These are phyloP conservation scores for Cercophora scortea DNA, from an alignment of 495 filamentous ascomycete species.

Conservation along the genomic window DNA sequence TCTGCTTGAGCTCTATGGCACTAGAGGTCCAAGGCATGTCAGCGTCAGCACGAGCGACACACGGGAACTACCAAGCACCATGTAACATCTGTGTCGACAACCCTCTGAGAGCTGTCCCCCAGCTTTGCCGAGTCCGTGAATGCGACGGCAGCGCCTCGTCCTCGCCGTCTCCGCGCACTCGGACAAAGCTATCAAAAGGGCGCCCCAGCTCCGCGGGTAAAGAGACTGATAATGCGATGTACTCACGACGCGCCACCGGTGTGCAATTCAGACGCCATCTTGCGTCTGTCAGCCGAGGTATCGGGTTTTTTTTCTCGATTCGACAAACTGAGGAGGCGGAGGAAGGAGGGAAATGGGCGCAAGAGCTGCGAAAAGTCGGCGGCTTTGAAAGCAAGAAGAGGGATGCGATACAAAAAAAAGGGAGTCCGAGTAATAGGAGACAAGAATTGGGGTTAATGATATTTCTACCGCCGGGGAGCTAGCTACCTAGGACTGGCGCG, in stretches of 20 bases:
- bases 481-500: neutral
- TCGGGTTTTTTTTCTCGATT: conserved; percentile 2
- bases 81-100: too few species aligned
- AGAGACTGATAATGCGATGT: conserved; percentile 7
- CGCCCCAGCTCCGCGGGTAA: conserved; percentile 12
- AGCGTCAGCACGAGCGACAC: neutral
- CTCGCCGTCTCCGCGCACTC: too few species aligned
- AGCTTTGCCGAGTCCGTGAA: too few species aligned
- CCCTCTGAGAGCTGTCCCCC: too few species aligned
- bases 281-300: conserved; percentile 13
- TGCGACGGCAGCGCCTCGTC: too few species aligned
- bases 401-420: conserved; percentile 16
- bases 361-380: too few species aligned
- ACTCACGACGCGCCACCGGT: conserved; percentile 28
- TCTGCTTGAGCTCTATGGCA: conserved; percentile 86
- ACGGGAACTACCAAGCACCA: neutral
- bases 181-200: too few species aligned
- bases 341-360: too few species aligned
- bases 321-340: neutral
- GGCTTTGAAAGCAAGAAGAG: neutral
- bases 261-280: conserved; percentile 33
- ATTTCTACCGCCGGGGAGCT: conserved; percentile 20
- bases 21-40: conserved; percentile 15
- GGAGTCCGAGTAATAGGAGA: neutral
- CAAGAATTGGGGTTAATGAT: conserved; percentile 27